Evolutionary conservation across 148 eudicot species (phyloP), one percentile per base, ranked within the genome.

Genomic region (Chenopodium formosanum): DNA sequence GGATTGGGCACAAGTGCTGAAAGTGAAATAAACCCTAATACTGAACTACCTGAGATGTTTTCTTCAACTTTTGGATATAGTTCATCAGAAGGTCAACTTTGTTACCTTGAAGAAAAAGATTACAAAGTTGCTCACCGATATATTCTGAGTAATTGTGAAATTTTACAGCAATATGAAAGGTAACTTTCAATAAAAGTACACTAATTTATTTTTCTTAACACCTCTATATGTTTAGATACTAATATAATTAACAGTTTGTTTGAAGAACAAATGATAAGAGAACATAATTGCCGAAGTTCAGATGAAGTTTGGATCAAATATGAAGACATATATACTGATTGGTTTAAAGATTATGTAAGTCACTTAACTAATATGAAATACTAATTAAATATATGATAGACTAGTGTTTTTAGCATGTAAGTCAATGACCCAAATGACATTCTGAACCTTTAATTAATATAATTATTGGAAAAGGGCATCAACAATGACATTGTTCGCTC

Each of bases 221-320:
- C 3, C 9, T 46, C 0, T 5, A 46, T 46, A 5, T 46, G 48
- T 46, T 6, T 8, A 62, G 25, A 62, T 62, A 62, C 65, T 62
- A 62, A 62, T 2, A 62, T 62, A 20, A 16, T 62, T 46, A 62
- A 17, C 23, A 62, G 65, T 62, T 62, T 62, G n/a, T 62, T 62
- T 62, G n/a, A 62, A 7, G 65, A 17, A 16, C n/a, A 73, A 73
- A 46, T 73, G 34, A 73, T 73, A 29, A 50, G 60, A 22, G 23
- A 22, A 1, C 32, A 48, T 47, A 9, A 19, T n/a, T 14, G 60
- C 19, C 60, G 9, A 19, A n/a, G 13, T 9, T 10, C 27, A 19
- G 32, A 47, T 47, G 76, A 73, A 22, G 76, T 73, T 73, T 73
- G 76, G 76, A 73, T 0, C 23, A 73, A n/a, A 17, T 46, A 7